phyloP scores from a whole-genome alignment of 2,329 filamentous ascomycete genomes.

The Mycosphaerella sp. region DNA sequence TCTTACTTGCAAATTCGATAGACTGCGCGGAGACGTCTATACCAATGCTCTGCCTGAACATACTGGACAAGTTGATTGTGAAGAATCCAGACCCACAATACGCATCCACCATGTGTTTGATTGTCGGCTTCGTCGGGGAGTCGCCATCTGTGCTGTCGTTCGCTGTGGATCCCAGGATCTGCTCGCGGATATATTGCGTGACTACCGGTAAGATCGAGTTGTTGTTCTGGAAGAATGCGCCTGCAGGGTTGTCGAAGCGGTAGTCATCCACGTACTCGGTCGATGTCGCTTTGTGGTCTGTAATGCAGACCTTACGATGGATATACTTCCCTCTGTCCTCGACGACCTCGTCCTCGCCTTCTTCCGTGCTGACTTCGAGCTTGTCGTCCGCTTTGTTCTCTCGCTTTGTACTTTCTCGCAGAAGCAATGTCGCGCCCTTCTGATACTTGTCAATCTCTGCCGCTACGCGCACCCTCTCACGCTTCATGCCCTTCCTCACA shows the following conservation, averaged over 20 bases:
- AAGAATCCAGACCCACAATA: conserved; percentile 98
- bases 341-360: conserved; percentile 45
- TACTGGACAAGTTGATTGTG: conserved; percentile 80
- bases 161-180: conserved; percentile 51
- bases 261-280: conserved; percentile 85
- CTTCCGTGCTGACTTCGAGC: conserved; percentile 33
- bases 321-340: conserved; percentile 56
- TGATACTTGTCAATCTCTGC: conserved; percentile 65
- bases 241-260: conserved; percentile 83
- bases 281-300: conserved; percentile 72
- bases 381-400: conserved; percentile 44
- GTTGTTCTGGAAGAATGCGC: conserved; percentile 99
- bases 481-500: conserved; percentile 70
- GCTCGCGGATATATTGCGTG: conserved; percentile 76
- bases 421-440: conserved; percentile 77
- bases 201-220: conserved; percentile 90
- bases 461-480: conserved; percentile 70
- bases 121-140: conserved; percentile 34
- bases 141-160: conserved; percentile 22
- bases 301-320: conserved; percentile 83
- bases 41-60: conserved; percentile 74
- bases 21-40: conserved; percentile 81
- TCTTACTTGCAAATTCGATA: conserved; percentile 70
- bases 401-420: conserved; percentile 77
- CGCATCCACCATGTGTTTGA: conserved; percentile 90